Percentiles rank a stretch among this genome's conserved stretches.
Conservation (phyloP, 306 rosid species). For the Fagus crenata region DNA sequence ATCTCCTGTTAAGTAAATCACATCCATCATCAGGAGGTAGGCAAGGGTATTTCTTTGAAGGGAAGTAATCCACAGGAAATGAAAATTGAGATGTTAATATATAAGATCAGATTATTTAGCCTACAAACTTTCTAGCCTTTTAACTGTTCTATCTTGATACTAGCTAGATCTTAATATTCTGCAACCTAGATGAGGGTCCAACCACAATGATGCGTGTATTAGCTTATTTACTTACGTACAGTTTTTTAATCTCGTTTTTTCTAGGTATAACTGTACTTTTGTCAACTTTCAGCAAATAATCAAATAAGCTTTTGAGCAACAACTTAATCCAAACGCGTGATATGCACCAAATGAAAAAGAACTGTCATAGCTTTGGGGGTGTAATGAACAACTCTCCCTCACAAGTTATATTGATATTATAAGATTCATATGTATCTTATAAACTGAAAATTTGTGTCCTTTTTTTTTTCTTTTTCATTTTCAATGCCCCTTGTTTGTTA, state of each 20-base stretch:
- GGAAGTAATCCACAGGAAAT: neutral
- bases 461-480: neutral
- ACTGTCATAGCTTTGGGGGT: neutral
- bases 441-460: neutral
- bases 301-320: no score
- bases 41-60: conserved; percentile 5
- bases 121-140: neutral
- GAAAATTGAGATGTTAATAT: neutral
- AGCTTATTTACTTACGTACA: no score
- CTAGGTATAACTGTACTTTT: no score
- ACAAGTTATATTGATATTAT: no score
- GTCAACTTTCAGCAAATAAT: no score
- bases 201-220: no score
- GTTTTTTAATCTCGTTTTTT: no score
- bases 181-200: neutral
- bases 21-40: conserved; percentile 25
- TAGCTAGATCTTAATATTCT: neutral
- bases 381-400: neutral
- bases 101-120: neutral
- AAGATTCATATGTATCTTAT: neutral
- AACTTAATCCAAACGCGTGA: no score
- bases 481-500: neutral
- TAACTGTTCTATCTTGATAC: neutral
- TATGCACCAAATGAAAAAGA: no score
- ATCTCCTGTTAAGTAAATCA: conserved; percentile 51